These are phyloP conservation scores for Thelonectria discophora DNA, from an alignment of 2,329 filamentous ascomycete genomes.

Conservation along the genomic window DNA sequence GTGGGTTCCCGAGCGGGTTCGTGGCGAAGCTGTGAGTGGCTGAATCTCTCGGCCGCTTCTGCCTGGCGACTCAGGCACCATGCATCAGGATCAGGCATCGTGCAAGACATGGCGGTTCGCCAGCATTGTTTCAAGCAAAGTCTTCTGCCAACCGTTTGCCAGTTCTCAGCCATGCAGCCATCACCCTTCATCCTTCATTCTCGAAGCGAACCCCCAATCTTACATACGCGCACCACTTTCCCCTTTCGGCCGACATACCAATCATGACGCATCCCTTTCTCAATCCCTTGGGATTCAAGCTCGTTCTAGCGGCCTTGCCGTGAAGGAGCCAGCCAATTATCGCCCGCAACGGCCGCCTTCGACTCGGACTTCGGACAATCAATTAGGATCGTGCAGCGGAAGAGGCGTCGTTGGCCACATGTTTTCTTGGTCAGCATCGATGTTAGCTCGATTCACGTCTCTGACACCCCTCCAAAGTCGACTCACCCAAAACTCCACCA, in stretches of 20 bases:
- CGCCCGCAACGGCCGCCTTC: neutral
- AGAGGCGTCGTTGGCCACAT: slow-evolving; percentile 10
- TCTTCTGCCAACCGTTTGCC: neutral
- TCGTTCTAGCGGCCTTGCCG: neutral
- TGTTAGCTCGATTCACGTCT: neutral
- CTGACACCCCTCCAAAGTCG: slow-evolving; percentile 1
- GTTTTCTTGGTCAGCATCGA: slow-evolving; percentile 6
- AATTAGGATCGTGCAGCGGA: slow-evolving; percentile 8
- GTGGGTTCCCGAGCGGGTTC: neutral
- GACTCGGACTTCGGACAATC: slow-evolving; percentile 15
- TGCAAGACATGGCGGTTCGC: no score
- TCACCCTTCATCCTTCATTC: neutral
- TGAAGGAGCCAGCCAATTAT: neutral
- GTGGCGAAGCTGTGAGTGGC: slow-evolving; percentile 7
- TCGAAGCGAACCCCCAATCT: neutral
- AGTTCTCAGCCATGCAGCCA: neutral
- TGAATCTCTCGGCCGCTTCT: neutral
- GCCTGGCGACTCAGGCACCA: slow-evolving; percentile 1
- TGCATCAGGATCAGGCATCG: neutral
- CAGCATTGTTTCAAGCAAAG: neutral
- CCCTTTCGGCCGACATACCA: neutral
- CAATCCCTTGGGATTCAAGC: no score
- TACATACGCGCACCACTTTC: neutral
- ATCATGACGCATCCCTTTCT: neutral
- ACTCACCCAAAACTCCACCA: slow-evolving; percentile 14